phyloP scores from a whole-genome alignment of 2,329 filamentous ascomycete species.

The Zelopaecilomyces penicillatus region DNA sequence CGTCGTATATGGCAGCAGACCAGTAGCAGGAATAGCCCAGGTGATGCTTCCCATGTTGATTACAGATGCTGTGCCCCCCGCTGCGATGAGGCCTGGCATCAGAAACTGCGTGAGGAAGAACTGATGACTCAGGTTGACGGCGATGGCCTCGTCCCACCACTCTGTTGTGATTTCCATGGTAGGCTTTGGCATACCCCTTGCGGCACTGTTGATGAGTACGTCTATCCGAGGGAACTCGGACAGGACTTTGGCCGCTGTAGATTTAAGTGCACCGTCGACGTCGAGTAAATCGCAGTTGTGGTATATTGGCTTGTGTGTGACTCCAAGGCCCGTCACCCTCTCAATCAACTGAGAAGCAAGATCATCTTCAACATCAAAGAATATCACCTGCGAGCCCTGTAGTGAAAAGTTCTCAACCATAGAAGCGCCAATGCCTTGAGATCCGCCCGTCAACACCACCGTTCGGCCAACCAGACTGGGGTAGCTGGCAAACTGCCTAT shows the following conservation, averaged over 20 bases:
- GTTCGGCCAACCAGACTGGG: conserved; percentile 31
- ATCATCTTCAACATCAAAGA: conserved; percentile 26
- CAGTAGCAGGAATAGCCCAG: conserved; percentile 35
- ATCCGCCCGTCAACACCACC: conserved; percentile 38
- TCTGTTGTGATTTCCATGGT: conserved; percentile 30
- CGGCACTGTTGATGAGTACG: conserved; percentile 80
- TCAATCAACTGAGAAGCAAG: conserved; percentile 18
- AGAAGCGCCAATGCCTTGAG: conserved; percentile 37
- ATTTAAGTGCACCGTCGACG: conserved; percentile 21
- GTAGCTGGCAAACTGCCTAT: conserved; percentile 24
- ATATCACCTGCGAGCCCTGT: conserved; percentile 36
- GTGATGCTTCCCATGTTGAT: conserved; percentile 47
- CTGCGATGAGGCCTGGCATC: conserved; percentile 45
- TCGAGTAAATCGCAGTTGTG: conserved; percentile 34
- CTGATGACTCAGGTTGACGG: conserved; percentile 34
- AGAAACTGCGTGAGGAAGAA: conserved; percentile 67
- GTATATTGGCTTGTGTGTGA: conserved; percentile 25
- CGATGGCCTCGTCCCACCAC: conserved; percentile 34
- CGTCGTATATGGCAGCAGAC: conserved; percentile 38
- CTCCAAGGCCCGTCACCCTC: conserved; percentile 10
- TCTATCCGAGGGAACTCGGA: conserved; percentile 43
- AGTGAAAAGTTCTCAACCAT: conserved; percentile 35
- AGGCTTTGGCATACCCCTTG: conserved; percentile 22
- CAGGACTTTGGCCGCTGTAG: conserved; percentile 25
- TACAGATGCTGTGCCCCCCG: conserved; percentile 3